A percentile compares a stretch with the other conserved stretches of the same genome.
Conservation (phyloP, 331 rosid species). For the Prunus yedoensis region DNA sequence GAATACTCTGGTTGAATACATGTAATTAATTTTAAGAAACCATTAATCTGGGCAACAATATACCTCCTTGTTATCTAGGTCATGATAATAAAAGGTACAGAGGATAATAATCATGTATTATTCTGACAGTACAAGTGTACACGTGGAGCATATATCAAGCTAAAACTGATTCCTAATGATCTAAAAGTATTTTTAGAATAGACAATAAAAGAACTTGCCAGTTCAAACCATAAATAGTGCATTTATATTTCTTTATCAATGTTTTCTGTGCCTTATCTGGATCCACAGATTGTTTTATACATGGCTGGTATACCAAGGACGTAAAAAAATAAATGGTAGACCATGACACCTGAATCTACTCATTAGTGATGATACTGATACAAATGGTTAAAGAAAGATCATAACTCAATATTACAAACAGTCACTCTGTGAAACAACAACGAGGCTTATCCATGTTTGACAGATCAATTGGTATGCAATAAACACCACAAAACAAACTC, state of each 20-base stretch:
- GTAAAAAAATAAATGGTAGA: background rate
- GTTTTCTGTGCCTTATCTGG: background rate
- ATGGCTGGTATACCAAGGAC: background rate
- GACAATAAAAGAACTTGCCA: background rate
- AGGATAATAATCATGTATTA: background rate
- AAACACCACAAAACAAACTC: background rate
- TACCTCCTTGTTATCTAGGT: background rate
- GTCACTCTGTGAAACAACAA: background rate
- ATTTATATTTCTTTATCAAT: background rate
- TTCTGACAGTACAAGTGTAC: no score
- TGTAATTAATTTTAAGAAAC: background rate
- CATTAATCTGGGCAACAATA: background rate
- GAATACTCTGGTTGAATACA: background rate
- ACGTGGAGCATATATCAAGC: background rate
- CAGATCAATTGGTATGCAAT: background rate
- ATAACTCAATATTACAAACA: background rate
- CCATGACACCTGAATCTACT: background rate
- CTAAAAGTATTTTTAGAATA: background rate
- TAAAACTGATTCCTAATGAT: background rate
- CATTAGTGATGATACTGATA: background rate
- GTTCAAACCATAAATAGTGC: background rate
- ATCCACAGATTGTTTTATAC: background rate
- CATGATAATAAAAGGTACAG: background rate
- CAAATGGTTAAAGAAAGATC: constrained; percentile 5
- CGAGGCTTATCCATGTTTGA: background rate